Evolutionary conservation across 306 rosid species (phyloP).

Genomic region (Prunus padus): DNA sequence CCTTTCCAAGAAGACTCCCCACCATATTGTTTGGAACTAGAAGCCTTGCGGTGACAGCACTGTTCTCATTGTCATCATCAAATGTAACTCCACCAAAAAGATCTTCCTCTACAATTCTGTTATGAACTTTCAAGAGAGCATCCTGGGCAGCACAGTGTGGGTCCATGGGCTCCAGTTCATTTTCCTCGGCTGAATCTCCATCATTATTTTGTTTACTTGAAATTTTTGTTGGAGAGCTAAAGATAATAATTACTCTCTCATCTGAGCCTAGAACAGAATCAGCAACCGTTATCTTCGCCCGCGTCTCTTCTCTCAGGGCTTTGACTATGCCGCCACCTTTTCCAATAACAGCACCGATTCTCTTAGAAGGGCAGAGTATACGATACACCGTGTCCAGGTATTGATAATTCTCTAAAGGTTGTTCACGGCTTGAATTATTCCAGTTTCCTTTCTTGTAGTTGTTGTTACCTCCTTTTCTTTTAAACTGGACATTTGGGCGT

Average conservation of each 20-base stretch:
- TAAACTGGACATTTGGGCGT: constrained; percentile 20
- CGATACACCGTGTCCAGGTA: constrained; percentile 32
- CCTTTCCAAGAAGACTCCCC: constrained; percentile 41
- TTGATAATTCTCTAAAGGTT: constrained; percentile 21
- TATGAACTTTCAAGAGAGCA: constrained; percentile 37
- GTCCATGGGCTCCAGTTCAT: constrained; percentile 16
- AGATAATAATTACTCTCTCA: constrained; percentile 36
- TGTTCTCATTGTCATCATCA: constrained; percentile 30
- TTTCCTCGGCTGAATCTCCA: constrained; percentile 21
- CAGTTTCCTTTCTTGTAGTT: constrained; percentile 17
- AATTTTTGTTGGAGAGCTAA: constrained; percentile 26
- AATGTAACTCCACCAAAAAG: constrained; percentile 27
- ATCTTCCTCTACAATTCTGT: constrained; percentile 38
- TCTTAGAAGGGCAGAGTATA: constrained; percentile 34
- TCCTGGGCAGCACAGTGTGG: constrained; percentile 40
- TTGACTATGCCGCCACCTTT: constrained; percentile 36
- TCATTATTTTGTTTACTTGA: constrained; percentile 6
- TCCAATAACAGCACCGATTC: constrained; percentile 40
- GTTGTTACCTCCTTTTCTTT: constrained; percentile 23
- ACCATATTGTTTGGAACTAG: constrained; percentile 33
- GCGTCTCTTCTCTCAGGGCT: constrained; percentile 32
- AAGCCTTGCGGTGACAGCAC: constrained; percentile 27
- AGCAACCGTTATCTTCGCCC: constrained; percentile 36
- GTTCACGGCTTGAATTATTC: constrained; percentile 19
- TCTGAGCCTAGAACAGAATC: constrained; percentile 38